Conservation (phyloP, 768 basidiomycete species). For the Termitomyces heimii region DNA sequence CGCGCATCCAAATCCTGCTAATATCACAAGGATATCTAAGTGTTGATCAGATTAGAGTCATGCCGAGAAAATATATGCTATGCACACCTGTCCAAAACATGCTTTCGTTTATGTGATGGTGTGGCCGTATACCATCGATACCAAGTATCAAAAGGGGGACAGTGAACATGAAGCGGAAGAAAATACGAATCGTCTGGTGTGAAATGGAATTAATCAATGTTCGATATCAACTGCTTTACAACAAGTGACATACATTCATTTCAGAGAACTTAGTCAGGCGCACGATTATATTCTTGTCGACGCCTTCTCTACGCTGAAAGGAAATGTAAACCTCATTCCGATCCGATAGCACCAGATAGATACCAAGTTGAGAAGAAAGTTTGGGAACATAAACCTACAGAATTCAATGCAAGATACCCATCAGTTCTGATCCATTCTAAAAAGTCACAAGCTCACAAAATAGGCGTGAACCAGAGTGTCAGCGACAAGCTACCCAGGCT, state of each 20-base stretch:
- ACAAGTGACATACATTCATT: slow-evolving; percentile 48
- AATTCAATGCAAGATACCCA: slow-evolving; percentile 33
- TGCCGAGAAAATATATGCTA: not conserved
- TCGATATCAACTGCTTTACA: not conserved
- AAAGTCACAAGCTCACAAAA: slow-evolving; percentile 42
- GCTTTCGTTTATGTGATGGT: slow-evolving; percentile 60
- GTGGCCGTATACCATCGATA: slow-evolving; percentile 59
- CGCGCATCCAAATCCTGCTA: slow-evolving; percentile 53
- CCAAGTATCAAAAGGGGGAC: slow-evolving; percentile 61
- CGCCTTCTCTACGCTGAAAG: slow-evolving; percentile 50
- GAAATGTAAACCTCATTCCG: not conserved
- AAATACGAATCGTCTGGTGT: slow-evolving; percentile 56
- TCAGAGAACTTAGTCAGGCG: slow-evolving; percentile 79
- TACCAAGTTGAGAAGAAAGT: slow-evolving; percentile 61
- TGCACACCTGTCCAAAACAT: slow-evolving; percentile 46
- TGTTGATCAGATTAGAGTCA: not conserved
- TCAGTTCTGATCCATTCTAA: slow-evolving; percentile 5
- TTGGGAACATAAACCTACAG: slow-evolving; percentile 65
- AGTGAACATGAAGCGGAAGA: slow-evolving; percentile 70
- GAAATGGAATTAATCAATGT: not conserved
- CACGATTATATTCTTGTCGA: slow-evolving; percentile 60
- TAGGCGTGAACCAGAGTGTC: slow-evolving; percentile 70
- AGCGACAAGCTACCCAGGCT: slow-evolving; percentile 62
- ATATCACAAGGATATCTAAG: slow-evolving; percentile 53
- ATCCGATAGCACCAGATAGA: slow-evolving; percentile 14